These are phyloP conservation scores for Kodamaea derodonti DNA, from an alignment of 1,139 yeast species.

Conservation along the genomic window DNA sequence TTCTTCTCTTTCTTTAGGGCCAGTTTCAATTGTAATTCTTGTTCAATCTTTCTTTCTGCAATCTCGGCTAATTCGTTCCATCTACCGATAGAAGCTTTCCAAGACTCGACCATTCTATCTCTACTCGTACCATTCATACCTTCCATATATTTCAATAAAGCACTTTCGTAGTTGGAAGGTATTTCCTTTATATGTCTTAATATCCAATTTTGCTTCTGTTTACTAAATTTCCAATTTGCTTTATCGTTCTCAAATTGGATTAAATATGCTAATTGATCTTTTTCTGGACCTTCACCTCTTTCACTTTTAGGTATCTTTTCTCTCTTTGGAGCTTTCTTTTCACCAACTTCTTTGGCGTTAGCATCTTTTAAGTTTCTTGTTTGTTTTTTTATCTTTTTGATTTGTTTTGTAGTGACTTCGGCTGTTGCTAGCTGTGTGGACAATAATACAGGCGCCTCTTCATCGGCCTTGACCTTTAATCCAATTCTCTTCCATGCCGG, in stretches of 20 bases:
- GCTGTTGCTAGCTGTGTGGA: constrained; percentile 45
- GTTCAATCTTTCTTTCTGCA: constrained; percentile 37
- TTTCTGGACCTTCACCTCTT: constrained; percentile 72
- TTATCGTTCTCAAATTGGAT: constrained; percentile 60
- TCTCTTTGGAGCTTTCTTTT: constrained; percentile 67
- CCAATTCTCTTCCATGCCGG: constrained; percentile 96
- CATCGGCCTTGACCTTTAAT: constrained; percentile 49
- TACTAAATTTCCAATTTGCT: constrained; percentile 83
- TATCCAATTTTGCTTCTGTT: constrained; percentile 93
- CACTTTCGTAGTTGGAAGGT: constrained; percentile 53
- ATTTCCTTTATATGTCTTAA: constrained; percentile 60
- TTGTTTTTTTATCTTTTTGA: constrained; percentile 42
- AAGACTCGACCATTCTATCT: constrained; percentile 52
- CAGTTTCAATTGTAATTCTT: constrained; percentile 23
- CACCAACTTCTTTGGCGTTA: constrained; percentile 11
- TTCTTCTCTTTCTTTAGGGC: constrained; percentile 9
- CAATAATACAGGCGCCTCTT: constrained; percentile 38
- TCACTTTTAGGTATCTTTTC: constrained; percentile 71
- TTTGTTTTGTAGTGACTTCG: constrained; percentile 42
- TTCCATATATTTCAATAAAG: constrained; percentile 54
- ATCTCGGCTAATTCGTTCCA: constrained; percentile 56
- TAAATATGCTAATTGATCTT: constrained; percentile 76
- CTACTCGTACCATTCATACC: constrained; percentile 76
- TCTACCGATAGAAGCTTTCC: constrained; percentile 40
- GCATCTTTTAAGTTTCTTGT: constrained; percentile 25